Percentiles rank a stretch among this genome's conserved stretches.
Evolutionary conservation across 345 rosid genomes (phyloP).

Genomic region (Eucalyptus polybractea): DNA sequence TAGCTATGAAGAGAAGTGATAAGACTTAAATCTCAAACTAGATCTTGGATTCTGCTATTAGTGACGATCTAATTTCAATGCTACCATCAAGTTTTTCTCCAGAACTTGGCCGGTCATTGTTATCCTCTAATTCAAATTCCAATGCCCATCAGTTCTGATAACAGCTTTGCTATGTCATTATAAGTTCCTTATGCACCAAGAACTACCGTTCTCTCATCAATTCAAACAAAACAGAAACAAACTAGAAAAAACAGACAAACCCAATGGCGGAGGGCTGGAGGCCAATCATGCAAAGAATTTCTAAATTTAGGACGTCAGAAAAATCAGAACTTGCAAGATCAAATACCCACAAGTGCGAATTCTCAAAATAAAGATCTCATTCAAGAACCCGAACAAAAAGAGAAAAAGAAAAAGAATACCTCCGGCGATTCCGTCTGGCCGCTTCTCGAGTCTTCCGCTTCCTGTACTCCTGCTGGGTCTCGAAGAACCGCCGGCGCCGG

Average conservation of each 20-base stretch:
- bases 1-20: background rate
- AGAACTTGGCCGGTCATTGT: background rate
- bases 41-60: background rate
- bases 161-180: background rate
- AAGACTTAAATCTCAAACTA: background rate
- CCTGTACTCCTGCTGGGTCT: constrained; percentile 11
- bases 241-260: background rate
- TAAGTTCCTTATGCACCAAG: background rate
- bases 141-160: background rate
- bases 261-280: background rate
- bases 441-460: constrained; percentile 22
- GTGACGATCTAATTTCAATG: background rate
- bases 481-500: constrained; percentile 21
- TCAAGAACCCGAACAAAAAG: background rate
- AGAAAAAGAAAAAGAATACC: constrained; percentile 2
- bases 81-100: background rate
- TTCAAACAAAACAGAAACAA: background rate
- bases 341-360: background rate
- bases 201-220: background rate
- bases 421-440: constrained; percentile 11
- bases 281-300: background rate
- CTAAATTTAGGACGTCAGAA: background rate
- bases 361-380: background rate
- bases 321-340: background rate
- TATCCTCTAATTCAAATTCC: background rate